Percentiles rank a stretch among this genome's conserved stretches.
These are phyloP conservation scores for Amanita rimosa DNA, from an alignment of 768 basidiomycete species.

Conservation along the genomic window DNA sequence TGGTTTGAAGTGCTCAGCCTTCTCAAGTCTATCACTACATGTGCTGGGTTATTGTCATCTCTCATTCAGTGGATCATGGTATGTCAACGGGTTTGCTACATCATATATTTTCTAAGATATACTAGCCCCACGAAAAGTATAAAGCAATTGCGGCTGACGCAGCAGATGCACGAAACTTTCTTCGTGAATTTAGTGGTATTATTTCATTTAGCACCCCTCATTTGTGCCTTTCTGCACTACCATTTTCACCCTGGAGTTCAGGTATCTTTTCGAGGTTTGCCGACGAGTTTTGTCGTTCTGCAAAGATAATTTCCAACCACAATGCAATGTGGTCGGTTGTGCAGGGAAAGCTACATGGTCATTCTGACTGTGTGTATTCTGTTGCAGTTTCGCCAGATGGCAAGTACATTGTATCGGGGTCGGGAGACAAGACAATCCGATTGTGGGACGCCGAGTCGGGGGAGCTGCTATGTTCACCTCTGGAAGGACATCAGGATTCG, in stretches of 20 bases:
- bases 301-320: conserved; percentile 9
- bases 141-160: neutral
- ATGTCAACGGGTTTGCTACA: neutral
- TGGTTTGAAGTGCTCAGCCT: conserved; percentile 20
- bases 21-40: conserved; percentile 8
- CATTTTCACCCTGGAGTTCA: conserved; percentile 14
- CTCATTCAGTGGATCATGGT: neutral
- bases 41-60: neutral
- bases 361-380: conserved; percentile 7
- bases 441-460: too few species aligned
- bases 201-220: conserved; percentile 15
- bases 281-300: neutral
- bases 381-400: neutral
- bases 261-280: neutral
- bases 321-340: conserved; percentile 2
- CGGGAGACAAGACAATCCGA: conserved; percentile 11
- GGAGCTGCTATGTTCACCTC: conserved; percentile 12
- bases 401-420: conserved; percentile 5
- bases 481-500: conserved; percentile 12
- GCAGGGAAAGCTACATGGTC: conserved; percentile 12
- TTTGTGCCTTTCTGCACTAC: conserved; percentile 18
- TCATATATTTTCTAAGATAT: neutral
- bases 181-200: conserved; percentile 8
- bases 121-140: neutral
- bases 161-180: conserved; percentile 11